These are phyloP conservation scores for Coemansia sp. DNA, from an alignment of 192 early-diverging fungal species.

Conservation along the genomic window DNA sequence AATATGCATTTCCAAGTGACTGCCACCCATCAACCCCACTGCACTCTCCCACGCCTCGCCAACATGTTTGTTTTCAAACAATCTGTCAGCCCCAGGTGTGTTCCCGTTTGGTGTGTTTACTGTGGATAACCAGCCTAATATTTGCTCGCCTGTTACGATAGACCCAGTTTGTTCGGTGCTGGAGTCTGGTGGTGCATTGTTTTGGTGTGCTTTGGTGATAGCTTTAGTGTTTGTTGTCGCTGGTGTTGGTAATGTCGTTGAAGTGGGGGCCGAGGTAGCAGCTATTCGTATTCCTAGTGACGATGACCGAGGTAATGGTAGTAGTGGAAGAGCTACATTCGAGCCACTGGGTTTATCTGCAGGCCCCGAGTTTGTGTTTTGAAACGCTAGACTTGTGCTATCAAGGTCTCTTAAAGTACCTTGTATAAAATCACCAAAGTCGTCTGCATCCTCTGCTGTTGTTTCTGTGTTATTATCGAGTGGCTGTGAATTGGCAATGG, in stretches of 20 bases:
- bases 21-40: conserved; percentile 33
- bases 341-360: background rate
- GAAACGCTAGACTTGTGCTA: background rate
- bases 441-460: conserved; percentile 3
- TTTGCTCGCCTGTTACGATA: conserved; percentile 11
- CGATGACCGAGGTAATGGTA: too few relatives aligned
- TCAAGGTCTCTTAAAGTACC: background rate
- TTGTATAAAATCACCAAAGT: conserved; percentile 36
- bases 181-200: too few relatives aligned
- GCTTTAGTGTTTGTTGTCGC: background rate
- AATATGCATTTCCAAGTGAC: conserved; percentile 14
- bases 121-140: conserved; percentile 26
- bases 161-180: too few relatives aligned
- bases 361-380: background rate
- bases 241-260: too few relatives aligned
- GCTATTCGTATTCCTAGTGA: too few relatives aligned
- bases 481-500: background rate
- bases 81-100: background rate
- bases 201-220: background rate
- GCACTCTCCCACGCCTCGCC: conserved; percentile 25
- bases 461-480: background rate
- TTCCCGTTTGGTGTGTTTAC: background rate
- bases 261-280: too few relatives aligned
- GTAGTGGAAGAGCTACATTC: background rate
- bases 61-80: background rate